A percentile compares a stretch with the other conserved stretches of the same genome.
phyloP scores from a whole-genome alignment of 2,329 filamentous ascomycete genomes.

The Talaromyces sp. region DNA sequence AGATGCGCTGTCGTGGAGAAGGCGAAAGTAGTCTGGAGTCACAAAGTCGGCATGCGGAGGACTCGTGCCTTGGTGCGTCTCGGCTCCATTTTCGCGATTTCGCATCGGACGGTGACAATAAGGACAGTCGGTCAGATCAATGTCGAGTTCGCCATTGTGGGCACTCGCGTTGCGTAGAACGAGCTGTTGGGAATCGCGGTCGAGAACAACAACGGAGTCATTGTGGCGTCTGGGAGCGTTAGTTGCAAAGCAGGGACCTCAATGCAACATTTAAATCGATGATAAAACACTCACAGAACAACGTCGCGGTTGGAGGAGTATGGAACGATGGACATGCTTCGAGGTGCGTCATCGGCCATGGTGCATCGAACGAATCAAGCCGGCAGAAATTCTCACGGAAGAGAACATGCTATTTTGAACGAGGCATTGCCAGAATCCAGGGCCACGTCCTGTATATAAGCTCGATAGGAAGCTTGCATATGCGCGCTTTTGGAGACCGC shows the following conservation, averaged over 20 bases:
- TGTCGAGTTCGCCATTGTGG: slow-evolving; percentile 43
- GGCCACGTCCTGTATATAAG: neutral
- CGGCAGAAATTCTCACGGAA: slow-evolving; percentile 2
- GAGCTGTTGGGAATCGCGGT: slow-evolving; percentile 77
- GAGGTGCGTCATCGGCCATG: slow-evolving; percentile 28
- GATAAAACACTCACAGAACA: slow-evolving; percentile 34
- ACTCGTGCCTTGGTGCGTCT: slow-evolving; percentile 22
- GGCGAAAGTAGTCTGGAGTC: slow-evolving; percentile 89
- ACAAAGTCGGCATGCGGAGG: slow-evolving; percentile 62
- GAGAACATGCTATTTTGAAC: neutral
- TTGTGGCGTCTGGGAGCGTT: slow-evolving; percentile 67
- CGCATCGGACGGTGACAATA: slow-evolving; percentile 73
- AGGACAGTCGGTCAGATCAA: slow-evolving; percentile 64
- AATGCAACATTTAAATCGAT: neutral
- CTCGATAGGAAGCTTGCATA: neutral
- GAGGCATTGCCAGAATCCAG: neutral
- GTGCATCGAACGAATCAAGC: slow-evolving; percentile 7
- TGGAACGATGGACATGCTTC: slow-evolving; percentile 38
- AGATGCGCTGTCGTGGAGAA: slow-evolving; percentile 64
- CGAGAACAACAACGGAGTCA: slow-evolving; percentile 86
- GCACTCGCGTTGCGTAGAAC: slow-evolving; percentile 64
- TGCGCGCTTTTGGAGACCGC: neutral
- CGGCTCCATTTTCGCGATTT: slow-evolving; percentile 42
- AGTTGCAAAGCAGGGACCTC: neutral
- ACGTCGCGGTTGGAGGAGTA: slow-evolving; percentile 40